Percentiles rank a stretch among this genome's conserved stretches.
Evolutionary conservation across 352 stramenopile species (phyloP).

Genomic region (Phytophthora kernoviae): DNA sequence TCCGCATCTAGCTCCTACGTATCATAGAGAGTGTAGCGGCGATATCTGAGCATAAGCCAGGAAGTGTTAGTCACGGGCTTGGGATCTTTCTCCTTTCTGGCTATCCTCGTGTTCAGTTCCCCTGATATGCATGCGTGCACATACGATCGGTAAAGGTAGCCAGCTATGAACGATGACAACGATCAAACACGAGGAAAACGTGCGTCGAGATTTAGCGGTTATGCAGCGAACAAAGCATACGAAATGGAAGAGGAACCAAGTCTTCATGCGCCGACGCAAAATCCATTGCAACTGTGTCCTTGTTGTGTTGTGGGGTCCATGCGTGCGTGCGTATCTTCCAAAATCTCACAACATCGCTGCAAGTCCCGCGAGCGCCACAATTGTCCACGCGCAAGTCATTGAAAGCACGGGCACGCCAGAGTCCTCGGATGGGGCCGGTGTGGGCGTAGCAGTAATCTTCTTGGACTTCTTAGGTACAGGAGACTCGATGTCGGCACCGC

Average conservation of each 20-base stretch:
- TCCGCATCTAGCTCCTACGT: no score
- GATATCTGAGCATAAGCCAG: no score
- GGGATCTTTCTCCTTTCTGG: no score
- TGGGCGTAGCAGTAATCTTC: constrained; percentile 11
- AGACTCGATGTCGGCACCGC: constrained; percentile 13
- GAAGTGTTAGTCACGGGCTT: no score
- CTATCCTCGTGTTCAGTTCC: no score
- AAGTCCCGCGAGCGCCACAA: constrained; percentile 19
- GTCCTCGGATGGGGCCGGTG: constrained; percentile 15
- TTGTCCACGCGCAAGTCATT: constrained; percentile 6
- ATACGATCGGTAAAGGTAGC: constrained; percentile 10
- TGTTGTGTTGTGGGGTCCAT: constrained; percentile 25
- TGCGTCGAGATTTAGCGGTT: constrained; percentile 33
- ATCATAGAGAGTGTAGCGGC: no score
- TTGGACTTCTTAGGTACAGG: constrained; percentile 21
- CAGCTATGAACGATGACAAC: constrained; percentile 19
- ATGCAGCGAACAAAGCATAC: no score
- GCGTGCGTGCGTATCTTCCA: constrained; percentile 27
- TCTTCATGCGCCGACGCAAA: constrained; percentile 23
- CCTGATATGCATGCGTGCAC: no score
- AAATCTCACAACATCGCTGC: constrained; percentile 27
- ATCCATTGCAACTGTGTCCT: constrained; percentile 25
- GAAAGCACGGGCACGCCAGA: constrained; percentile 9
- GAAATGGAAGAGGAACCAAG: constrained; percentile 1
- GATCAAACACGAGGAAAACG: constrained; percentile 30